phyloP scores from a whole-genome alignment of 495 filamentous ascomycete species.

The Bathelium albidoporum region DNA sequence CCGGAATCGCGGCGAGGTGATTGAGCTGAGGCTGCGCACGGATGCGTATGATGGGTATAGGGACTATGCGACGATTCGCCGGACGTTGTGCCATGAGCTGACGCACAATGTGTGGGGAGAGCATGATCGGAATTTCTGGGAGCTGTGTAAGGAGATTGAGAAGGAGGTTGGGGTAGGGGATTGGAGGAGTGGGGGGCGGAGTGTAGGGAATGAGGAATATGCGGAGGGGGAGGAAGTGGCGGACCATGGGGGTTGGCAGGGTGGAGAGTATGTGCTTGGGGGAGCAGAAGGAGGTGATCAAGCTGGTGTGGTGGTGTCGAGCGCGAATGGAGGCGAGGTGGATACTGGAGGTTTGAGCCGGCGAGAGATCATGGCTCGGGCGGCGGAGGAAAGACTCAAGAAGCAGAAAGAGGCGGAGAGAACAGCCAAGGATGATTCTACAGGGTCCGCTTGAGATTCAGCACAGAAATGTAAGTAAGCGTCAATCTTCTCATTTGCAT shows the following conservation, averaged over 20 bases:
- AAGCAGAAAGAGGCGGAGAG: slow-evolving; percentile 35
- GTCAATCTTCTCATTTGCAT: too few relatives aligned
- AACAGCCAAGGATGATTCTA: background rate
- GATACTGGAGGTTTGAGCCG: slow-evolving; percentile 36
- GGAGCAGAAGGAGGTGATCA: slow-evolving; percentile 30
- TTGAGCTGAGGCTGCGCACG: slow-evolving; percentile 81
- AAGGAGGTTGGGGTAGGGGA: slow-evolving; percentile 70
- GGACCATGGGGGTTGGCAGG: slow-evolving; percentile 78
- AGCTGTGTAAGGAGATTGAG: slow-evolving; percentile 75
- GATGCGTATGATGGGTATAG: slow-evolving; percentile 91
- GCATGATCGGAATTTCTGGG: slow-evolving; percentile 84
- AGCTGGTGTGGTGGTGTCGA: slow-evolving; percentile 19
- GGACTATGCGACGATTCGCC: slow-evolving; percentile 80
- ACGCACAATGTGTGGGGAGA: slow-evolving; percentile 79
- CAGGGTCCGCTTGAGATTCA: background rate
- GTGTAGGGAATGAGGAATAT: slow-evolving; percentile 47
- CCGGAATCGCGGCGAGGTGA: slow-evolving; percentile 76
- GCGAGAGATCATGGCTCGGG: slow-evolving; percentile 64
- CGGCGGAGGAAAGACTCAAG: slow-evolving; percentile 62
- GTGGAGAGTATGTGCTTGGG: slow-evolving; percentile 79
- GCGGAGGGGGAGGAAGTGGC: slow-evolving; percentile 44
- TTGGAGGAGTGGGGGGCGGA: slow-evolving; percentile 58
- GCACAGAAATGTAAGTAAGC: too few relatives aligned
- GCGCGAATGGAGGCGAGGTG: slow-evolving; percentile 12
- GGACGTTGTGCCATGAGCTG: slow-evolving; percentile 90